A percentile compares a stretch with the other conserved stretches of the same genome.
Conservation (phyloP, 805 yeast genomes). For the Candida pseudofarinosa region DNA sequence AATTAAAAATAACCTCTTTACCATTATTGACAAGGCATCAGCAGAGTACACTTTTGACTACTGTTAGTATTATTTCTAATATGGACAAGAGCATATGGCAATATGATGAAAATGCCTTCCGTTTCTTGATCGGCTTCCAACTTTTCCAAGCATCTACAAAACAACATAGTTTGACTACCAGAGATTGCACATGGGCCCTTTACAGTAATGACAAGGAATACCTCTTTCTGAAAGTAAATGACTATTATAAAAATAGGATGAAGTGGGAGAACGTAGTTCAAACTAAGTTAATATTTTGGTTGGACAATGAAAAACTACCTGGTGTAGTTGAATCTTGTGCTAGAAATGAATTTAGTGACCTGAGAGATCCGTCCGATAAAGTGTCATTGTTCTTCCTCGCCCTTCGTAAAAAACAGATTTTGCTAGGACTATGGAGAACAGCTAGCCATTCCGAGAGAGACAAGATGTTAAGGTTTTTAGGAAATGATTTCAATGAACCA, state of each 20-base stretch:
- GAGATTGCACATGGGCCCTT: slow-evolving; percentile 86
- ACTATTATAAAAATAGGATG: slow-evolving; percentile 40
- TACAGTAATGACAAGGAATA: slow-evolving; percentile 77
- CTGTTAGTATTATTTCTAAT: slow-evolving; percentile 59
- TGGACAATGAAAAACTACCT: slow-evolving; percentile 24
- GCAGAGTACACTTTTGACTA: slow-evolving; percentile 73
- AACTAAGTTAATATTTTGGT: slow-evolving; percentile 73
- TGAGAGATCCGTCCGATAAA: slow-evolving; percentile 63
- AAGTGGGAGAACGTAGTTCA: slow-evolving; percentile 60
- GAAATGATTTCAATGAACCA: slow-evolving; percentile 67
- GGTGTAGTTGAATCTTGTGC: slow-evolving; percentile 65
- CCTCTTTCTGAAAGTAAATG: slow-evolving; percentile 47
- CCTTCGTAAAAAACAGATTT: slow-evolving; percentile 66
- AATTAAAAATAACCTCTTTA: slow-evolving; percentile 58
- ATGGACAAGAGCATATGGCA: slow-evolving; percentile 42
- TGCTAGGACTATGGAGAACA: slow-evolving; percentile 82
- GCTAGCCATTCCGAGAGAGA: slow-evolving; percentile 74
- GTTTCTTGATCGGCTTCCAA: slow-evolving; percentile 69
- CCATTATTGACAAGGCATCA: slow-evolving; percentile 89
- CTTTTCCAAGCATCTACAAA: slow-evolving; percentile 49
- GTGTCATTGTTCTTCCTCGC: slow-evolving; percentile 79
- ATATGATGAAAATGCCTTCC: slow-evolving; percentile 62
- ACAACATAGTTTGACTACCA: slow-evolving; percentile 58
- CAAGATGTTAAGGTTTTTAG: slow-evolving; percentile 74
- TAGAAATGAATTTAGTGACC: slow-evolving; percentile 58